Base-by-base conservation (phyloP, 176 grass and related monocot genomes). In the maize (Zea mays) region DNA sequence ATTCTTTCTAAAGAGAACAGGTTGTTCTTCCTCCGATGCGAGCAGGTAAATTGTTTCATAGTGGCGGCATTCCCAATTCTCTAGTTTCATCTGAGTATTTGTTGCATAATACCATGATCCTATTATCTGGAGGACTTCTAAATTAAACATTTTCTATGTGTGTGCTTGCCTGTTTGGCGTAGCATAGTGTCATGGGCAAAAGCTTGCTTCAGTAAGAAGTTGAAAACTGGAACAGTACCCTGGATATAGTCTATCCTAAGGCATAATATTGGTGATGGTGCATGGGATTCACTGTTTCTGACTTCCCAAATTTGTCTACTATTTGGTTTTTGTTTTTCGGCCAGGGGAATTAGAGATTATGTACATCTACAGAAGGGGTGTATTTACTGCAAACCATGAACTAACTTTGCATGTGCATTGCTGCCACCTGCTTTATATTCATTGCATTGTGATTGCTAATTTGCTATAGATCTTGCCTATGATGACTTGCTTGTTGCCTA, bases 1-100 rank as follows among this genome's bases (percentile, higher is more conserved):
- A 96, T 99, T 46, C 96, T 99, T 78, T 99, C 96, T 11, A 99
- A 96, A 86, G 96, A 99, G 86, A 99, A 99, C 61, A 84, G 96
- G 67, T 41, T 99, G 58, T 99, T 99, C 71, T 99, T 99, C 84
- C 90, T 99, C 13, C 92, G 92, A 5, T 99, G 96, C 69, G 96
- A 99, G 39, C 92, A 99, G 92, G 96, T 99, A 84, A 76, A 58
- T 3, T 68, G 5, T 36, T 73, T 6, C 16, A 21, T 68, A 19
- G 17, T 6, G 69, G 78, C 42, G 5, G 1, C 17, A 71, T 55
- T 50, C 20, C 10, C 10, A 35, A 0, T 41, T 40, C 40, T 65
- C 6, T 16, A 27, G 33, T 73, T 79, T 47, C 14, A 15, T 58
- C 55, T 27, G 43, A 27, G 35, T 34, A 27, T 73, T 62, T 43